phyloP scores from a whole-genome alignment of 306 rosid genomes.

The Rubus idaeus region DNA sequence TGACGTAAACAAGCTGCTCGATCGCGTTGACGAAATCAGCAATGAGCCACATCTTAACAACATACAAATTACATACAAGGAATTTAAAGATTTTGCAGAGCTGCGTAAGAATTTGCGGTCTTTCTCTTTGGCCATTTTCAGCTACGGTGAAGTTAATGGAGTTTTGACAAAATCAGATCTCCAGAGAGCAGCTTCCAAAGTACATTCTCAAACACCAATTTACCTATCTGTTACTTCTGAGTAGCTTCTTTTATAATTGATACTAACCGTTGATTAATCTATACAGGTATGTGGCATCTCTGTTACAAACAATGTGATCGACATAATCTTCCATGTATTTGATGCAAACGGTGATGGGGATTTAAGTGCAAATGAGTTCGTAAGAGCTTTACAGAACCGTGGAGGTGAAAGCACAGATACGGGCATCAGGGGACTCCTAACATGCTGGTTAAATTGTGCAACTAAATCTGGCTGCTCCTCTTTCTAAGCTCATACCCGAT shows the following conservation, averaged over 20 bases:
- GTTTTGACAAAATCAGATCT: constrained; percentile 62
- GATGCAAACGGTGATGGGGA: constrained; percentile 64
- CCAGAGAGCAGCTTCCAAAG: constrained; percentile 81
- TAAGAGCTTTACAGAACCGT: constrained; percentile 56
- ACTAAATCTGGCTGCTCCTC: constrained; percentile 32
- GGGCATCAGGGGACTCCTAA: constrained; percentile 42
- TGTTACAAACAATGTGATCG: constrained; percentile 50
- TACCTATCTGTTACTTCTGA: neutral
- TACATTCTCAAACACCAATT: constrained; percentile 21
- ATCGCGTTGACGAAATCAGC: constrained; percentile 50
- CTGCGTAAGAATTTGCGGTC: constrained; percentile 52
- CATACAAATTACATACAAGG: constrained; percentile 51
- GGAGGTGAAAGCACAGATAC: constrained; percentile 28
- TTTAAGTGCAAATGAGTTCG: constrained; percentile 61
- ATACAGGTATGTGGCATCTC: constrained; percentile 64
- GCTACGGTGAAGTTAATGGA: constrained; percentile 74
- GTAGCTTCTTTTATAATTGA: neutral
- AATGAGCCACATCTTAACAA: constrained; percentile 31
- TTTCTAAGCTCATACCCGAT: neutral
- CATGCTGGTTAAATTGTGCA: constrained; percentile 60
- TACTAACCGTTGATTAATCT: constrained; percentile 5
- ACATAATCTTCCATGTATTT: constrained; percentile 72
- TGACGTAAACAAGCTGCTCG: constrained; percentile 62
- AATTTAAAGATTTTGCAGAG: constrained; percentile 63
- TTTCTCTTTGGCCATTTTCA: constrained; percentile 73